Evolutionary conservation across 1,139 yeast genomes (phyloP).

Genomic region (Blastobotrys serpentis): DNA sequence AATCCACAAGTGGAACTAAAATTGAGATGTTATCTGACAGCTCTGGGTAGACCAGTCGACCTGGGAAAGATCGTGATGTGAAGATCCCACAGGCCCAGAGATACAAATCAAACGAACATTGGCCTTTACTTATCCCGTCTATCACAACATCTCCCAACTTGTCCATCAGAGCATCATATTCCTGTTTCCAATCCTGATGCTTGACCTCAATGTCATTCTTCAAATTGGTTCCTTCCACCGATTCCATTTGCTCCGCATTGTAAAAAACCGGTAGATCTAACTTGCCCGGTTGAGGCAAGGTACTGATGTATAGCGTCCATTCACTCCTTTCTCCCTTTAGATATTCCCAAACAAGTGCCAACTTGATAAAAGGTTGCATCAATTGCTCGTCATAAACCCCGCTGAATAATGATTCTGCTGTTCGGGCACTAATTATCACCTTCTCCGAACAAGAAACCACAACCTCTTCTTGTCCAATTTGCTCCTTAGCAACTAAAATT

Average conservation of each 20-base stretch:
- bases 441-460: constrained; percentile 31
- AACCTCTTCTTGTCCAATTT: constrained; percentile 22
- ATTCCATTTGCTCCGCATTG: constrained; percentile 50
- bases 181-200: constrained; percentile 33
- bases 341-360: constrained; percentile 28
- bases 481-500: constrained; percentile 25
- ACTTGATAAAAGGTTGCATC: constrained; percentile 26
- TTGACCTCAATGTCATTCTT: constrained; percentile 36
- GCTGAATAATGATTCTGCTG: constrained; percentile 25
- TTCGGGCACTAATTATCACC: constrained; percentile 30
- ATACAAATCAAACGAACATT: constrained; percentile 44
- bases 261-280: constrained; percentile 66
- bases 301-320: constrained; percentile 51
- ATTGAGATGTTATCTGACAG: constrained; percentile 36
- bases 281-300: constrained; percentile 53
- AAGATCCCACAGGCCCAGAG: constrained; percentile 73
- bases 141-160: constrained; percentile 7
- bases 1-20: constrained; percentile 74
- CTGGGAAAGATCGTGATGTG: constrained; percentile 77
- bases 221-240: constrained; percentile 63
- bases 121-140: constrained; percentile 11
- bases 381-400: constrained; percentile 13
- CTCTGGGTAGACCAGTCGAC: constrained; percentile 43
- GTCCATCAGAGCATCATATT: constrained; percentile 30
- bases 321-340: constrained; percentile 23